phyloP scores from a whole-genome alignment of 2,329 filamentous ascomycete species.

The Passalora sequoiae region DNA sequence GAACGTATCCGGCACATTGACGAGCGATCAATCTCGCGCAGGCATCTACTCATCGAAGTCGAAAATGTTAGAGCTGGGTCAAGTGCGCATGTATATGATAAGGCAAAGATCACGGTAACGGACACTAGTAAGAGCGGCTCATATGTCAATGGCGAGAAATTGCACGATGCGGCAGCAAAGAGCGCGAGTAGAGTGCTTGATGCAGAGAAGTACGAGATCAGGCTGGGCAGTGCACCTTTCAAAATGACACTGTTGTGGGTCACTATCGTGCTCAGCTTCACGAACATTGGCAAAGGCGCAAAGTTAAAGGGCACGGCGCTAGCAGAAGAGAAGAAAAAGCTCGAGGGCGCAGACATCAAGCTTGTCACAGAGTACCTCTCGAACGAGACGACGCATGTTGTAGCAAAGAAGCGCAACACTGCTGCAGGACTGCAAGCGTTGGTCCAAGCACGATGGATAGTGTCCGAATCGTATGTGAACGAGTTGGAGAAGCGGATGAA shows the following conservation, averaged over 20 bases:
- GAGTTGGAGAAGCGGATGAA: slow-evolving; percentile 60
- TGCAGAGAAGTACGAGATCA: slow-evolving; percentile 53
- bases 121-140: slow-evolving; percentile 88
- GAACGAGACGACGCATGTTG: slow-evolving; percentile 74
- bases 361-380: slow-evolving; percentile 67
- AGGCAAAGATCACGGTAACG: slow-evolving; percentile 66
- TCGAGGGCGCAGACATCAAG: slow-evolving; percentile 88
- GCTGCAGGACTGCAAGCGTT: slow-evolving; percentile 81
- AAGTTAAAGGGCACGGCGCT: slow-evolving; percentile 51
- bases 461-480: slow-evolving; percentile 67
- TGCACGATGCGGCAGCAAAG: slow-evolving; percentile 50
- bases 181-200: slow-evolving; percentile 4
- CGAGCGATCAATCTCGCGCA: slow-evolving; percentile 78
- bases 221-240: slow-evolving; percentile 55
- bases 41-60: slow-evolving; percentile 77
- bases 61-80: slow-evolving; percentile 60
- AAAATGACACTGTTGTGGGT: slow-evolving; percentile 56
- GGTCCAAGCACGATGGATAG: slow-evolving; percentile 73
- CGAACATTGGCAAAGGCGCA: slow-evolving; percentile 59
- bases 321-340: slow-evolving; percentile 54
- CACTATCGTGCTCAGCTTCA: slow-evolving; percentile 75
- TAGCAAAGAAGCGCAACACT: slow-evolving; percentile 85
- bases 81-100: slow-evolving; percentile 52
- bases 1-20: slow-evolving; percentile 60
- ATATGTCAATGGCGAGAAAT: slow-evolving; percentile 63